phyloP scores from a whole-genome alignment of 1,284 basidiomycete species.

The Porogramme epimiltina region DNA sequence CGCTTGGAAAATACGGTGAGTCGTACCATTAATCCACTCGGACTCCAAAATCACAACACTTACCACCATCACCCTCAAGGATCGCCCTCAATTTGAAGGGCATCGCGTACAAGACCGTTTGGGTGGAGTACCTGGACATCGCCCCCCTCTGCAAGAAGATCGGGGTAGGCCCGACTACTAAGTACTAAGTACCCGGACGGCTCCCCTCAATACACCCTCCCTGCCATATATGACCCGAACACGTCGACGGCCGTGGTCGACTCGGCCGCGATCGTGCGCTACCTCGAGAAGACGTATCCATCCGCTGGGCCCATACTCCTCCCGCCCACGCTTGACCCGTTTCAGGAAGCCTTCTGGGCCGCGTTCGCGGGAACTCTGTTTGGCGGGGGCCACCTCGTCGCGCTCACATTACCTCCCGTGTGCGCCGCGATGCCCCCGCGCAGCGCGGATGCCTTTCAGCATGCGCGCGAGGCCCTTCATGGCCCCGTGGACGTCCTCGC shows the following conservation, averaged over 20 bases:
- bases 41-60: background rate
- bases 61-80: background rate
- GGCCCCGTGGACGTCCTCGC: slow-evolving; percentile 40
- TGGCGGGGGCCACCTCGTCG: no score
- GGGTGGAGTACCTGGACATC: slow-evolving; percentile 41
- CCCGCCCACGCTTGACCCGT: slow-evolving; percentile 29
- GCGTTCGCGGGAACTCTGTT: slow-evolving; percentile 12
- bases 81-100: slow-evolving; percentile 36
- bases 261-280: slow-evolving; percentile 33
- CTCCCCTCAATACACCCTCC: slow-evolving; percentile 33
- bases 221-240: slow-evolving; percentile 32
- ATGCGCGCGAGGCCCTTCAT: slow-evolving; percentile 34
- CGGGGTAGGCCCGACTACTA: slow-evolving; percentile 28
- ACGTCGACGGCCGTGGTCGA: slow-evolving; percentile 32
- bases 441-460: slow-evolving; percentile 37
- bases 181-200: slow-evolving; percentile 22
- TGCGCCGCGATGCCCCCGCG: slow-evolving; percentile 24
- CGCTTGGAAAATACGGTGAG: slow-evolving; percentile 30
- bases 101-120: slow-evolving; percentile 36
- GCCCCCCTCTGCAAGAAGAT: slow-evolving; percentile 29
- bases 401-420: slow-evolving; percentile 27
- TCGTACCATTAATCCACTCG: background rate
- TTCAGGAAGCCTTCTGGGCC: slow-evolving; percentile 15
- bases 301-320: slow-evolving; percentile 26
- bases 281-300: slow-evolving; percentile 37